Evolutionary conservation across 1,284 basidiomycete genomes (phyloP), one percentile per base, ranked within the genome.

Genomic region (Marasmius sp.): DNA sequence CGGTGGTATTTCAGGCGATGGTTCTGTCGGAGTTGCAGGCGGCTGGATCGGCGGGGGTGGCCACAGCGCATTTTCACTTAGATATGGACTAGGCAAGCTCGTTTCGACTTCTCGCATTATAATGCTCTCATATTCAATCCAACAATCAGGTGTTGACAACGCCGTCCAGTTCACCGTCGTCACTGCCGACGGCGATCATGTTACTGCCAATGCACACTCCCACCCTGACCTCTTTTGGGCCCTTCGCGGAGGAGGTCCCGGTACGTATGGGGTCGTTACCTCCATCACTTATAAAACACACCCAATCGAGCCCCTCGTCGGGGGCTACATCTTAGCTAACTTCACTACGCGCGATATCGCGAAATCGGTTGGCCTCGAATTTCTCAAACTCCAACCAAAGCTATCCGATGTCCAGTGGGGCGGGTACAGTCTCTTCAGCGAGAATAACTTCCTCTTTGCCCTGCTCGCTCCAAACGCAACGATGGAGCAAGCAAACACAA

Each of bases 161-260:
- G 77, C 73, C 1, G 60, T 84, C 55, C 66, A 80, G 57, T 76
- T 78, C 52, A 74, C 70, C 4, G 67, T 81, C 38, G 75, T 82
- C 36, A 75, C 72, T 10, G 69, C 80, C 1, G 66, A 70, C 39
- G 81, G 80, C 10, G 62, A 69, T 3, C 66, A 71, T 47, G 65
- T 77, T 39, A 72, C 69, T 14, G 77, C 70, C 18, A 81, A 81
- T 61, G 62, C 70, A 4, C 67, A 73, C 62, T 63, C 69, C n/a
- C 71, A 81, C 65, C 3, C 71, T 0, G 77, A 81, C 61, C 69
- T 84, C 6, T 85, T 83, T 69, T 84, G 81, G 77, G 81, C 82
- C 0, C 67, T 85, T 58, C 76, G 80, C 27, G 83, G 83, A 1
- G 82, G 83, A 2, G 82, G 83, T 1, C 80, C 79, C 3, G 72